These are phyloP conservation scores for Trichoderma arundinaceum DNA, from an alignment of 2,329 filamentous ascomycete genomes.

Conservation along the genomic window DNA sequence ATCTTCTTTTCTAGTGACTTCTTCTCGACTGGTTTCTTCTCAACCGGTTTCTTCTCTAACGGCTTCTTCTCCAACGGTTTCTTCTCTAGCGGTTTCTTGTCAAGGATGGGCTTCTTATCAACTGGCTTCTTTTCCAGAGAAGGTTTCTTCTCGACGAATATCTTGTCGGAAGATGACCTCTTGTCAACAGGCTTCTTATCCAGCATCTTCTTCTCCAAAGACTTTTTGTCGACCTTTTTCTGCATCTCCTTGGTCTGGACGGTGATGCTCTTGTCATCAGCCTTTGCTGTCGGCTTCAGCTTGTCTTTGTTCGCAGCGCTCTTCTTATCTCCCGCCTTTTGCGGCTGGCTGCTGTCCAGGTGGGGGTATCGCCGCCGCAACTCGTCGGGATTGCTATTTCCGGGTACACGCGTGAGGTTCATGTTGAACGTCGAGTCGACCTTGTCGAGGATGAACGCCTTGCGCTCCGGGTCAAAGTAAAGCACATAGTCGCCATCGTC, in stretches of 20 bases:
- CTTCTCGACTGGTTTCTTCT: slow-evolving; percentile 30
- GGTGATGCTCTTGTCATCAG: slow-evolving; percentile 35
- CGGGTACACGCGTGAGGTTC: slow-evolving; percentile 76
- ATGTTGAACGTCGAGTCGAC: slow-evolving; percentile 84
- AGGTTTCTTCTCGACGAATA: slow-evolving; percentile 7
- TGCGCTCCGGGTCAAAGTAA: slow-evolving; percentile 74
- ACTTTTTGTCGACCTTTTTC: slow-evolving; percentile 30
- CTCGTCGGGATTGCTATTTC: slow-evolving; percentile 65
- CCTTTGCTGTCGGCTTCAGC: slow-evolving; percentile 37
- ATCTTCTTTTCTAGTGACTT: slow-evolving; percentile 22
- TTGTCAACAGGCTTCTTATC: slow-evolving; percentile 22
- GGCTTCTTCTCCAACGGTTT: slow-evolving; percentile 31
- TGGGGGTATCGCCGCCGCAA: slow-evolving; percentile 72
- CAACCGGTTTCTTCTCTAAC: neutral
- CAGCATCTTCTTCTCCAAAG: neutral
- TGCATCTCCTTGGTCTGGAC: slow-evolving; percentile 41
- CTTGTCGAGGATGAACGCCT: slow-evolving; percentile 81
- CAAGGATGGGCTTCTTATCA: neutral
- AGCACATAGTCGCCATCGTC: slow-evolving; percentile 67
- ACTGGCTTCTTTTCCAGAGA: slow-evolving; percentile 32
- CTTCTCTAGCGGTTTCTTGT: neutral
- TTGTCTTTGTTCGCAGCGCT: slow-evolving; percentile 38
- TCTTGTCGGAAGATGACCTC: slow-evolving; percentile 3
- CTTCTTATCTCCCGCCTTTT: slow-evolving; percentile 40
- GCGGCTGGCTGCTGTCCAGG: slow-evolving; percentile 51